These are phyloP conservation scores for Exobasidium cylindrosporum DNA, from an alignment of 1,284 basidiomycete species.

Conservation along the genomic window DNA sequence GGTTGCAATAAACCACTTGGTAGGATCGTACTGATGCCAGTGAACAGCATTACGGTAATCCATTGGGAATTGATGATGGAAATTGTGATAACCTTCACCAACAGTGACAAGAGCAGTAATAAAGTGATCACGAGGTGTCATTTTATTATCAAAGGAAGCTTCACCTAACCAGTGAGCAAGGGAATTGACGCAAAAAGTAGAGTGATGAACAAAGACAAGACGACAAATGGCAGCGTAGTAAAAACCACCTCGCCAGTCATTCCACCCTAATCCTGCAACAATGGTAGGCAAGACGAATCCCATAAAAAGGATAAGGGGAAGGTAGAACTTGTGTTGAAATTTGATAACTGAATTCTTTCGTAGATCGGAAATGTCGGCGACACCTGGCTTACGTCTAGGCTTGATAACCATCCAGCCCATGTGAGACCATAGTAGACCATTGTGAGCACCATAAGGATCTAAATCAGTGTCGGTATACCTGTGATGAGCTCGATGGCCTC, in stretches of 20 bases:
- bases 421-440: constrained; percentile 53
- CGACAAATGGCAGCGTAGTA: constrained; percentile 51
- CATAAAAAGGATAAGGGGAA: constrained; percentile 51
- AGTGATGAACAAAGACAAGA: constrained; percentile 53
- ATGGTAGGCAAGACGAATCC: constrained; percentile 51
- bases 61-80: constrained; percentile 56
- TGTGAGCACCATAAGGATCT: constrained; percentile 54
- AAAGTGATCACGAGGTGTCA: constrained; percentile 53
- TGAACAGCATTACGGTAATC: constrained; percentile 53
- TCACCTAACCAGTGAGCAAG: constrained; percentile 54
- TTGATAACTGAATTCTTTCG: constrained; percentile 50
- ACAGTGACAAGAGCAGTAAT: constrained; percentile 52
- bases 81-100: constrained; percentile 55
- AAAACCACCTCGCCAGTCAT: constrained; percentile 53
- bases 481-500: constrained; percentile 55
- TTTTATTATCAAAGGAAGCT: constrained; percentile 53
- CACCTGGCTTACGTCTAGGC: constrained; percentile 53
- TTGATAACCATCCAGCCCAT: constrained; percentile 55
- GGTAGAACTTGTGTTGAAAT: constrained; percentile 54
- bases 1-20: constrained; percentile 52
- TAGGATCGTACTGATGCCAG: constrained; percentile 55
- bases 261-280: constrained; percentile 53
- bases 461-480: constrained; percentile 55
- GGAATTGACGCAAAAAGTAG: constrained; percentile 55
- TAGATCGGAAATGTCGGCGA: constrained; percentile 51